Conservation (phyloP, 176 grass and related monocot genomes). For the Lolium rigidum region DNA sequence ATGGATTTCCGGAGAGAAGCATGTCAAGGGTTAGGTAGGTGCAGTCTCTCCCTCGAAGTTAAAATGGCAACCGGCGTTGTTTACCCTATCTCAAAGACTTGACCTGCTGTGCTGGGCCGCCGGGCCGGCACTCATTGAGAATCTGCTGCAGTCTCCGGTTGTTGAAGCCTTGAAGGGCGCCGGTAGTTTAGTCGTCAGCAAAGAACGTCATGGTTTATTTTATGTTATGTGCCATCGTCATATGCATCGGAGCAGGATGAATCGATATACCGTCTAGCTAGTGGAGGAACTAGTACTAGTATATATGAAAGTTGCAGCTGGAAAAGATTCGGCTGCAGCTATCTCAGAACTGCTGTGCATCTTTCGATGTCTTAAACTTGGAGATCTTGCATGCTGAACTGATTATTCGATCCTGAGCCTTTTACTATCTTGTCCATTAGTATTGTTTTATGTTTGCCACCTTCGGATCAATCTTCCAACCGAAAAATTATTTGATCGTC, state of each 20-base stretch:
- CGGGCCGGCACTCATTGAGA: background rate
- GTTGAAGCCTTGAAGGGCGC: constrained; percentile 31
- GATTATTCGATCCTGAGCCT: background rate
- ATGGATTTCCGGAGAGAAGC: constrained; percentile 30
- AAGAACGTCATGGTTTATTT: background rate
- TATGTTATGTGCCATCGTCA: background rate
- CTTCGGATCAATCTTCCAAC: constrained; percentile 18
- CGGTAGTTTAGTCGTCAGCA: constrained; percentile 31
- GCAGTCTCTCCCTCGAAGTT: constrained; percentile 25
- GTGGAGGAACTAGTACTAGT: too few relatives aligned
- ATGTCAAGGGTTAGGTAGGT: constrained; percentile 65
- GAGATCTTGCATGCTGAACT: background rate
- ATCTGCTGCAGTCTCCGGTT: constrained; percentile 21
- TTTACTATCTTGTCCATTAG: background rate
- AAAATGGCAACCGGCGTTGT: constrained; percentile 41
- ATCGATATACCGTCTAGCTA: background rate
- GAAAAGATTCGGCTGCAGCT: background rate
- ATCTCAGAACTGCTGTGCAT: background rate
- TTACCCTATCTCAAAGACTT: constrained; percentile 48
- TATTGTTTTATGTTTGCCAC: too few relatives aligned
- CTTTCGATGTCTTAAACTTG: background rate
- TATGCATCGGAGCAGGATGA: background rate
- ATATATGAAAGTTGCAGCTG: background rate
- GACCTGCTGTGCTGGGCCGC: background rate
- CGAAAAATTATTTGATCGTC: background rate